phyloP scores from a whole-genome alignment of 345 rosid genomes.

The Pistacia vera region DNA sequence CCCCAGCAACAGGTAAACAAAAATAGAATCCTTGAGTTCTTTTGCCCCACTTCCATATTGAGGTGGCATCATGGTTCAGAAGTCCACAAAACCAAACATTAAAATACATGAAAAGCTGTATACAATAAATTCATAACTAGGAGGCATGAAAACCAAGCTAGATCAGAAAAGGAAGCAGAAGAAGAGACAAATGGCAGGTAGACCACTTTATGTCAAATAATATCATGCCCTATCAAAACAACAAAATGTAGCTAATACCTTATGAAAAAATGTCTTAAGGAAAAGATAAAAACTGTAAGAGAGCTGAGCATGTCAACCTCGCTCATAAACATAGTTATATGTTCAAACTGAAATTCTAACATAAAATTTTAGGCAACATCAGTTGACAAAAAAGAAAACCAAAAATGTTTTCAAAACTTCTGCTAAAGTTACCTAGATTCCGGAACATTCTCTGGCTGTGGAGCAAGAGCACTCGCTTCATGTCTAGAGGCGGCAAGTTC shows the following conservation, averaged over 20 bases:
- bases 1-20: neutral
- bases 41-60: neutral
- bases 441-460: constrained; percentile 48
- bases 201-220: neutral
- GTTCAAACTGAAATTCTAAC: neutral
- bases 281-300: neutral
- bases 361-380: neutral
- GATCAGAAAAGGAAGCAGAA: neutral
- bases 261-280: neutral
- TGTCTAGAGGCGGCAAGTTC: constrained; percentile 60
- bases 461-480: constrained; percentile 46
- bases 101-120: neutral
- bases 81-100: neutral
- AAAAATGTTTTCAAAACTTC: neutral
- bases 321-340: neutral
- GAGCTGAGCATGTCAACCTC: neutral
- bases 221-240: neutral
- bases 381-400: neutral
- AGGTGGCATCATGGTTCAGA: neutral
- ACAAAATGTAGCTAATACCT: neutral
- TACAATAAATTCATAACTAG: neutral
- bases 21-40: neutral
- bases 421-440: constrained; percentile 67
- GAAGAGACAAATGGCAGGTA: neutral
- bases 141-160: neutral